Evolutionary conservation across 305 asterid species (phyloP).

Genomic region (Fraxinus latifolia): DNA sequence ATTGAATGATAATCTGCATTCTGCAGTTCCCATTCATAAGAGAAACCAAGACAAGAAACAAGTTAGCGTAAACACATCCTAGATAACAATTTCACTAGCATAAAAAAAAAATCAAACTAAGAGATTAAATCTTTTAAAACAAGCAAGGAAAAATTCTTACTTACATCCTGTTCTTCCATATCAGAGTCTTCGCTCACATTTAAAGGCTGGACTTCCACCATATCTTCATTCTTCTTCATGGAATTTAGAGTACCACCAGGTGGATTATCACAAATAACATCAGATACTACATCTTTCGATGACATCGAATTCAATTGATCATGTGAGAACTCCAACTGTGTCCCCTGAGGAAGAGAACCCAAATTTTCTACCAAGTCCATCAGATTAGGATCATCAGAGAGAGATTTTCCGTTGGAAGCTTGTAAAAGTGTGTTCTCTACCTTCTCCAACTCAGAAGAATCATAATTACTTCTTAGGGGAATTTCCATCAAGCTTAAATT

Average conservation of each 20-base stretch:
- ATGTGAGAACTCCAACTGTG: constrained; percentile 30
- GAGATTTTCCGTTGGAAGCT: constrained; percentile 29
- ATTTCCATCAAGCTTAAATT: constrained; percentile 22
- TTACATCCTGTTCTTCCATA: constrained; percentile 83
- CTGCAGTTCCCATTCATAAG: neutral
- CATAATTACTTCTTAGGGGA: constrained; percentile 29
- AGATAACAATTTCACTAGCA: neutral
- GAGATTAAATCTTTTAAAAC: constrained; percentile 11
- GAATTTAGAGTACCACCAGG: constrained; percentile 27
- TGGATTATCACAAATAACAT: constrained; percentile 34
- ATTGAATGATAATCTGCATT: neutral
- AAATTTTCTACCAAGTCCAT: constrained; percentile 29
- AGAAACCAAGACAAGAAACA: neutral
- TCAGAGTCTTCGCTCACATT: constrained; percentile 75
- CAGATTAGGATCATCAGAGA: constrained; percentile 20
- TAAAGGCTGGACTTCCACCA: constrained; percentile 40
- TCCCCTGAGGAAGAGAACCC: constrained; percentile 28
- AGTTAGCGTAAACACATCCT: neutral
- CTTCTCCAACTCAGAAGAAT: constrained; percentile 28
- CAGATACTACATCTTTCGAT: constrained; percentile 33
- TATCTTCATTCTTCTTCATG: constrained; percentile 37
- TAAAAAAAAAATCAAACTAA: neutral
- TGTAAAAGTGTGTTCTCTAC: constrained; percentile 27
- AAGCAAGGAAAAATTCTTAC: constrained; percentile 33
- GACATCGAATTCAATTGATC: constrained; percentile 34